A percentile compares a stretch with the other conserved stretches of the same genome.
Conservation (phyloP, 2,329 filamentous ascomycete genomes). For the Cercospora sp. region DNA sequence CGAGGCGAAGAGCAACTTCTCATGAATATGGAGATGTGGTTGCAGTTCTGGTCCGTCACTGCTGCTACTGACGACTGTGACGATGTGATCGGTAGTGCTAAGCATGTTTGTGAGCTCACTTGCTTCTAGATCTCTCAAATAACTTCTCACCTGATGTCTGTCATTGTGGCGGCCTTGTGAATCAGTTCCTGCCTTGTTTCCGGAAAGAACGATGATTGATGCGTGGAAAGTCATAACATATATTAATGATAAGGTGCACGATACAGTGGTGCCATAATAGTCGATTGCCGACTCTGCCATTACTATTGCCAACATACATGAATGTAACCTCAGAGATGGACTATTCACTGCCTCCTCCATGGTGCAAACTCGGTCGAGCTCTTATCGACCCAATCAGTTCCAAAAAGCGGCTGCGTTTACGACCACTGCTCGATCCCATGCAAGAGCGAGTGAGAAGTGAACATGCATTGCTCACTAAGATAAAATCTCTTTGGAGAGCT, state of each 20-base stretch:
- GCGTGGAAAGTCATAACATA: neutral
- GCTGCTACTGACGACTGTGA: conserved; percentile 6
- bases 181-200: neutral
- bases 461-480: neutral
- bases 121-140: neutral
- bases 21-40: conserved; percentile 4
- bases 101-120: neutral
- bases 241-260: neutral
- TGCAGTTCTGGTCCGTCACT: conserved; percentile 2
- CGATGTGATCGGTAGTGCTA: neutral
- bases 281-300: neutral
- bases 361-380: too few species aligned
- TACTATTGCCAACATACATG: neutral
- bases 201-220: neutral
- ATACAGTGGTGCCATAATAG: neutral
- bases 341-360: neutral
- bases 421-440: neutral
- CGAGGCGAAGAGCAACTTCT: neutral
- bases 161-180: neutral
- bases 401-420: neutral
- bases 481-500: neutral
- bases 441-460: neutral
- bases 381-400: neutral
- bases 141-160: neutral
- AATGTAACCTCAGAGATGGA: neutral